These are phyloP conservation scores for Fraxinus xanthoxyloides DNA, from an alignment of 305 asterid genomes.

Conservation along the genomic window DNA sequence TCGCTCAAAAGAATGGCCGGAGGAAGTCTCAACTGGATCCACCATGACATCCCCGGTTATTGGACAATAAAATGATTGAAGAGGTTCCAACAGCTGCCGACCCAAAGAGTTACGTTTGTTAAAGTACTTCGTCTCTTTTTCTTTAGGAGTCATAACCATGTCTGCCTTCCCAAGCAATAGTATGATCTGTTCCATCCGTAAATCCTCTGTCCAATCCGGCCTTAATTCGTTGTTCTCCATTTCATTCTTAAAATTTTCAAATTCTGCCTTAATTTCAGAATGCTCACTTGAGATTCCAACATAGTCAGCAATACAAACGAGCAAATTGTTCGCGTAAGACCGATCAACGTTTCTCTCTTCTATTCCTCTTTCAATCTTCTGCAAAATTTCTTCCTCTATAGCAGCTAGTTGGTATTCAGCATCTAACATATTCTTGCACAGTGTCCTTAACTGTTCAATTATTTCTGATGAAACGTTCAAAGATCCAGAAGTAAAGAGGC, in stretches of 20 bases:
- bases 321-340: constrained; percentile 36
- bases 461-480: constrained; percentile 21
- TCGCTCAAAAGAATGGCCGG: constrained; percentile 46
- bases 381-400: constrained; percentile 37
- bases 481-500: constrained; percentile 16
- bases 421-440: constrained; percentile 35
- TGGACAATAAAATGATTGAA: constrained; percentile 47
- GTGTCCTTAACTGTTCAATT: constrained; percentile 20
- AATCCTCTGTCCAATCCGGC: constrained; percentile 23
- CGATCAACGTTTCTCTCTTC: constrained; percentile 41
- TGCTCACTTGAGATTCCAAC: constrained; percentile 34
- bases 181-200: constrained; percentile 45
- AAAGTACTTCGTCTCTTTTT: constrained; percentile 39
- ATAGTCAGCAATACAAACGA: constrained; percentile 31
- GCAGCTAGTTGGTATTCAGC: constrained; percentile 27
- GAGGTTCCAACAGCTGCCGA: constrained; percentile 41
- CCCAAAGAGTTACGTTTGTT: constrained; percentile 45
- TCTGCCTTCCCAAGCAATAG: constrained; percentile 42
- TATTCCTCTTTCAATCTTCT: constrained; percentile 36
- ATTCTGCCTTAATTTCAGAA: constrained; percentile 27
- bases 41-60: constrained; percentile 44
- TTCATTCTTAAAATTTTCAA: constrained; percentile 33
- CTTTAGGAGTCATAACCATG: constrained; percentile 29
- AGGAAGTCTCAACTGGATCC: constrained; percentile 50
- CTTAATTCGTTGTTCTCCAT: constrained; percentile 22